Base-by-base conservation (phyloP, 2,329 filamentous ascomycete species). In the Scedosporium boydii region DNA sequence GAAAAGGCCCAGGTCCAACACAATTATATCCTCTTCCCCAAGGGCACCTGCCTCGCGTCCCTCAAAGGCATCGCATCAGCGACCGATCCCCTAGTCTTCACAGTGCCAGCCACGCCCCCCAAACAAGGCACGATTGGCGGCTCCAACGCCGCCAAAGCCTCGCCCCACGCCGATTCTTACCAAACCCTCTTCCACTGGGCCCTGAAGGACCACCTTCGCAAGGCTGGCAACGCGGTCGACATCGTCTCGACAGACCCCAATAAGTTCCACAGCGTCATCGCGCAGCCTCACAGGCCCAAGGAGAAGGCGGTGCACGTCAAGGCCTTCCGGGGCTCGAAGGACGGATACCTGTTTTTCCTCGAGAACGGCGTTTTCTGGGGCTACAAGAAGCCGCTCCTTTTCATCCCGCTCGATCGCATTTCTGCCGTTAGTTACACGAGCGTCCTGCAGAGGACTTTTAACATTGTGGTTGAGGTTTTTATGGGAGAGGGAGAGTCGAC, bases 361-460 rank as follows among this genome's bases (percentile, higher is more conserved):
- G 80, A 85, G 38, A 85, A 78, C 27, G 87, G 87, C 14, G 88
- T 89, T 61, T 70, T 89, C 6, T 89, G 86, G 85, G 86, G 80
- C 0, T 89, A 87, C 76, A 88, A 88, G 73, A 89, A 89, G 72
- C 87, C 87, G 0, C 71, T 89, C 2, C 73, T 87, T 23, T 88
- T 88, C 67, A 76, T 89, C 4, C 84, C 85, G 4, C 78, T 87
- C 18, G 80, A 82, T 60, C 78, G 81, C 12, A 84, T 89, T 59
- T 77, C 78, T 0, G 84, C 85, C 1, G 77, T 88, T n/a, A 87
- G 84, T 68, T 89, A 87, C 70, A 87, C 85, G 4, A 87, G 77
- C 63, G 84, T 89, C 27, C 75, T 89, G 56, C 86, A 88, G 69
- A 79, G 86, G 23, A 89, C 87, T 0, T 89, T 89, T 67, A 89